Percentiles rank a stretch among this genome's conserved stretches.
These are phyloP conservation scores for Neurospora tetraspora DNA, from an alignment of 495 filamentous ascomycete species.

Conservation along the genomic window DNA sequence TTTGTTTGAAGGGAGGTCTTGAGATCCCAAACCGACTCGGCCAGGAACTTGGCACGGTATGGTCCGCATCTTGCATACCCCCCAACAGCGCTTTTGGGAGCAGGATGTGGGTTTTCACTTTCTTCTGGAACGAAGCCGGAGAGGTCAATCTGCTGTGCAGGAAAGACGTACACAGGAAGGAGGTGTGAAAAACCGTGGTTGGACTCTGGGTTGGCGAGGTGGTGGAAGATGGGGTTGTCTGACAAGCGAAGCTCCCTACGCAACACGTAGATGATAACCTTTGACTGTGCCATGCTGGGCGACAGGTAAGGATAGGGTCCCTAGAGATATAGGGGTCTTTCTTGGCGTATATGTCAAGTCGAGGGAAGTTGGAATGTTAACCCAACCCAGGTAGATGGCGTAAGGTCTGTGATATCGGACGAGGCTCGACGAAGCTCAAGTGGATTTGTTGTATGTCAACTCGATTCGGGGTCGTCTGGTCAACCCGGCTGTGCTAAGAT, in stretches of 20 bases:
- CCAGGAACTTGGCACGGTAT: constrained; percentile 57
- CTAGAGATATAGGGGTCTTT: background rate
- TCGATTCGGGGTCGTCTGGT: background rate
- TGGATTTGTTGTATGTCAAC: background rate
- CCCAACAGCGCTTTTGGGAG: constrained; percentile 45
- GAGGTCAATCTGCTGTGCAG: constrained; percentile 56
- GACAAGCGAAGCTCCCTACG: constrained; percentile 56
- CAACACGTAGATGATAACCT: constrained; percentile 50
- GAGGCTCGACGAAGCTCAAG: background rate
- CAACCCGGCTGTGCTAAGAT: background rate
- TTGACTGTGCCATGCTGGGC: constrained; percentile 23
- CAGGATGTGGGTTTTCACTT: constrained; percentile 42
- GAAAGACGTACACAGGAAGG: constrained; percentile 55
- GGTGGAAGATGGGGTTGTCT: constrained; percentile 58
- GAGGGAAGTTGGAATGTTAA: background rate
- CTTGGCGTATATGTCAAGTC: background rate
- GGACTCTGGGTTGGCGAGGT: constrained; percentile 32
- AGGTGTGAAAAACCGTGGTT: constrained; percentile 50
- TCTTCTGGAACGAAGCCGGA: constrained; percentile 49
- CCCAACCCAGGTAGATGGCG: background rate
- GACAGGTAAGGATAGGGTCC: background rate
- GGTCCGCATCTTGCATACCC: constrained; percentile 59
- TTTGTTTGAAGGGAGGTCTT: constrained; percentile 45
- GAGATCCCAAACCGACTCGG: constrained; percentile 57
- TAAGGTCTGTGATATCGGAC: background rate